A percentile compares a stretch with the other conserved stretches of the same genome.
Conservation (phyloP, 2,329 filamentous ascomycete genomes). For the Hyphodiscus sp. region DNA sequence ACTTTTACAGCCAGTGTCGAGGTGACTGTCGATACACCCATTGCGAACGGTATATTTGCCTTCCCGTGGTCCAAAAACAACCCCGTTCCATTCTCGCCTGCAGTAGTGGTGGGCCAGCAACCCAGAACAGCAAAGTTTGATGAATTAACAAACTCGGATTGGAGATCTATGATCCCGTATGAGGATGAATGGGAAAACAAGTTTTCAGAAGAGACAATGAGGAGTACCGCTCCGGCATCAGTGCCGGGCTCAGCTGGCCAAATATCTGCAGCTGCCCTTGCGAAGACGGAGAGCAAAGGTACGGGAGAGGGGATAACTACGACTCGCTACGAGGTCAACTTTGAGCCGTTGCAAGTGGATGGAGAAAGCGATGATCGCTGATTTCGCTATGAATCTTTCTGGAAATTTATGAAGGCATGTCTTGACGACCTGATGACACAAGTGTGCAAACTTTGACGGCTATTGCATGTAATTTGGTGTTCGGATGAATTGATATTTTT, state of each 20-base stretch:
- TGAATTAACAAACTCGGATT: constrained; percentile 14
- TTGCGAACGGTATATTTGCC: constrained; percentile 10
- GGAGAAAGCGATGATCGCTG: not conserved
- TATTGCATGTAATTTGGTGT: not conserved
- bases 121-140: constrained; percentile 13
- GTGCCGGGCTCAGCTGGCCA: not conserved
- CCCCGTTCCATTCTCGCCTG: constrained; percentile 11
- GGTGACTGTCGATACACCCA: constrained; percentile 14
- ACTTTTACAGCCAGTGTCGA: constrained; percentile 10
- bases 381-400: not conserved
- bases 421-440: not conserved
- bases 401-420: not conserved
- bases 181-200: constrained; percentile 14
- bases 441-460: not conserved
- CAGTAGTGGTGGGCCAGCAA: constrained; percentile 16
- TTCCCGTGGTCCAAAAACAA: constrained; percentile 13
- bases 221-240: not conserved
- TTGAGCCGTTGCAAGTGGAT: not conserved
- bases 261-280: not conserved
- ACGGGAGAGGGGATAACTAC: not conserved
- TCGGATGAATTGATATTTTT: not conserved
- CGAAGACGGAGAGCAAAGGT: not conserved
- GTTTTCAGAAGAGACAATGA: constrained; percentile 2
- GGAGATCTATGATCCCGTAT: constrained; percentile 8
- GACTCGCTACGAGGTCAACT: not conserved